Evolutionary conservation across 345 rosid genomes (phyloP).

Genomic region (Passiflora organensis): DNA sequence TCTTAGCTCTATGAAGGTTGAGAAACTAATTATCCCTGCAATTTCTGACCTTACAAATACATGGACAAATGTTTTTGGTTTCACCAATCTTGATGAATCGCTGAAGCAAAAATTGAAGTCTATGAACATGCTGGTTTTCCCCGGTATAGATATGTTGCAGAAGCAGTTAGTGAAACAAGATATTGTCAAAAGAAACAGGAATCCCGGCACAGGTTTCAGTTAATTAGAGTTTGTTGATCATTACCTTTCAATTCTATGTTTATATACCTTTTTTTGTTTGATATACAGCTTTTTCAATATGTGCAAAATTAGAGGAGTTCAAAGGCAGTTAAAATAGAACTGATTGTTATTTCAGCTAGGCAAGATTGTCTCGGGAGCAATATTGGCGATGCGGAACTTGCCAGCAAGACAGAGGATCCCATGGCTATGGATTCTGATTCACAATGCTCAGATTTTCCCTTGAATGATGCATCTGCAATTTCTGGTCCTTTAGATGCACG

Average conservation of each 20-base stretch:
- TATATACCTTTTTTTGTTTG: background rate
- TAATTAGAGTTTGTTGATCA: background rate
- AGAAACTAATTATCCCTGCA: conserved; percentile 31
- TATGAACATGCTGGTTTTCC: conserved; percentile 26
- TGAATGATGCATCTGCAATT: conserved; percentile 14
- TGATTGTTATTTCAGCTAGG: conserved; percentile 28
- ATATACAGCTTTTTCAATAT: conserved; percentile 14
- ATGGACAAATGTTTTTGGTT: conserved; percentile 33
- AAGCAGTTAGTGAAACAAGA: conserved; percentile 26
- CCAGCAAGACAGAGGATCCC: conserved; percentile 18
- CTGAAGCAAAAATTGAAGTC: conserved; percentile 25
- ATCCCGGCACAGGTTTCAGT: conserved; percentile 28
- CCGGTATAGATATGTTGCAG: conserved; percentile 31
- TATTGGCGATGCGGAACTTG: conserved; percentile 19
- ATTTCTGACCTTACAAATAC: conserved; percentile 26
- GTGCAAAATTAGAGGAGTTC: conserved; percentile 12
- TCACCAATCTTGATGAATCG: conserved; percentile 18
- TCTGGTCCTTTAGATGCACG: conserved; percentile 24
- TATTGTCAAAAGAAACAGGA: conserved; percentile 20
- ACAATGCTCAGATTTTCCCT: conserved; percentile 18
- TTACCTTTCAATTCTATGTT: background rate
- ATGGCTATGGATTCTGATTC: conserved; percentile 26
- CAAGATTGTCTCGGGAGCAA: conserved; percentile 21
- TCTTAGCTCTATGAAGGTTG: conserved; percentile 24
- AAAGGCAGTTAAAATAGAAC: conserved; percentile 12